A percentile compares a stretch with the other conserved stretches of the same genome.
phyloP scores from a whole-genome alignment of 345 rosid species.

The Cardamine occulta region DNA sequence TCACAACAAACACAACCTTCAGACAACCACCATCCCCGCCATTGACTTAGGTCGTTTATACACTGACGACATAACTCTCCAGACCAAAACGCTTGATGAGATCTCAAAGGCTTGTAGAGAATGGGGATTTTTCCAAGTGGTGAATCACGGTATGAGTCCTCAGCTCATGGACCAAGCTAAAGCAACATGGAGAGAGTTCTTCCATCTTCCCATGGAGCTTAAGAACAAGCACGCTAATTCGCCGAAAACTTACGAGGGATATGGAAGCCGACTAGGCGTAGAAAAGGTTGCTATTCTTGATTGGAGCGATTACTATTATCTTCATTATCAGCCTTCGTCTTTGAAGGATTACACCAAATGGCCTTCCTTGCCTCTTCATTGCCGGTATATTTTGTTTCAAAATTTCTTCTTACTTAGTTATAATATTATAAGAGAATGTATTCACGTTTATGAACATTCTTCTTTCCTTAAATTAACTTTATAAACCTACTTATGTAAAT shows the following conservation, averaged over 20 bases:
- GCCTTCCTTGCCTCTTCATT: slow-evolving; percentile 63
- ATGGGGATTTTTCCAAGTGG: slow-evolving; percentile 89
- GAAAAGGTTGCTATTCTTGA: slow-evolving; percentile 87
- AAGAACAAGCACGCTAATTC: slow-evolving; percentile 72
- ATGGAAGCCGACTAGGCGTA: slow-evolving; percentile 89
- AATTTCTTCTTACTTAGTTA: not conserved
- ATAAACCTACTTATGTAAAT: not conserved
- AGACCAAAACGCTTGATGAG: slow-evolving; percentile 28
- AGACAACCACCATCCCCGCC: slow-evolving; percentile 57
- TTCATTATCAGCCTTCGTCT: slow-evolving; percentile 65
- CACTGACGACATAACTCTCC: slow-evolving; percentile 35
- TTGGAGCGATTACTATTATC: slow-evolving; percentile 91
- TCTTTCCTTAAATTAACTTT: not conserved
- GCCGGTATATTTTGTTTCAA: slow-evolving; percentile 55
- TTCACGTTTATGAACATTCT: not conserved
- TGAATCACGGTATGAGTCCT: slow-evolving; percentile 74
- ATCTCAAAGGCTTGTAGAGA: slow-evolving; percentile 65
- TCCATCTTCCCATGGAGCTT: slow-evolving; percentile 72
- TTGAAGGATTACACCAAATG: slow-evolving; percentile 73
- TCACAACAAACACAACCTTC: slow-evolving; percentile 23
- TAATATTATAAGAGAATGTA: not conserved
- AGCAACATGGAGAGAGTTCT: slow-evolving; percentile 72
- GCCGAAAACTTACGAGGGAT: slow-evolving; percentile 87
- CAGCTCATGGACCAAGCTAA: slow-evolving; percentile 66
- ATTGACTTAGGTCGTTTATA: slow-evolving; percentile 59